These are phyloP conservation scores for Crithidia acanthocephali DNA, from an alignment of 208 protist species.

Conservation along the genomic window DNA sequence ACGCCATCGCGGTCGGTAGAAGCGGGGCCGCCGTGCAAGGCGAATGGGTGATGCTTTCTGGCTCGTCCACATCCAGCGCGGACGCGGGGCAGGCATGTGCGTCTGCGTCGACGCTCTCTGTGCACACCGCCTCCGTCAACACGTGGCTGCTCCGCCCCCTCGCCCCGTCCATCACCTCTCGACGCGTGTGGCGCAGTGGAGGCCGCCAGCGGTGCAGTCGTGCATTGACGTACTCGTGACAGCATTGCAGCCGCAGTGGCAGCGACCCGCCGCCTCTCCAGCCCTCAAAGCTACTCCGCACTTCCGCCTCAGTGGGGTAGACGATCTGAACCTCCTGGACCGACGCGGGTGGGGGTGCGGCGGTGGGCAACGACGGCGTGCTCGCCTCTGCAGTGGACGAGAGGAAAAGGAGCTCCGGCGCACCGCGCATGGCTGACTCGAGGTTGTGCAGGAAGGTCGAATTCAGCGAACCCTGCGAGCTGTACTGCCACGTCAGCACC, in stretches of 20 bases:
- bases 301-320: conserved; percentile 85
- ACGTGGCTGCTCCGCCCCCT: no score
- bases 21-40: no score
- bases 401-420: conserved; percentile 3
- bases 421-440: conserved; percentile 43
- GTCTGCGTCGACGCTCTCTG: background rate
- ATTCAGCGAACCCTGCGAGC: conserved; percentile 73
- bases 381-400: background rate
- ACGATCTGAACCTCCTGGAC: conserved; percentile 57
- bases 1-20: background rate
- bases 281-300: conserved; percentile 71
- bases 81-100: conserved; percentile 4
- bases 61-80: conserved; percentile 22
- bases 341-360: background rate
- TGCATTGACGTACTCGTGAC: conserved; percentile 68
- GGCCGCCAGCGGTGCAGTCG: conserved; percentile 69
- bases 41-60: no score
- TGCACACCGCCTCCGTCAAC: no score
- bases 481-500: conserved; percentile 84
- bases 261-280: conserved; percentile 79
- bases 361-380: background rate
- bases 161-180: background rate
- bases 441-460: conserved; percentile 53
- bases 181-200: background rate
- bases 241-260: conserved; percentile 57